phyloP scores from a whole-genome alignment of 2,329 filamentous ascomycete species.

The Calonectria pseudoturangicola region DNA sequence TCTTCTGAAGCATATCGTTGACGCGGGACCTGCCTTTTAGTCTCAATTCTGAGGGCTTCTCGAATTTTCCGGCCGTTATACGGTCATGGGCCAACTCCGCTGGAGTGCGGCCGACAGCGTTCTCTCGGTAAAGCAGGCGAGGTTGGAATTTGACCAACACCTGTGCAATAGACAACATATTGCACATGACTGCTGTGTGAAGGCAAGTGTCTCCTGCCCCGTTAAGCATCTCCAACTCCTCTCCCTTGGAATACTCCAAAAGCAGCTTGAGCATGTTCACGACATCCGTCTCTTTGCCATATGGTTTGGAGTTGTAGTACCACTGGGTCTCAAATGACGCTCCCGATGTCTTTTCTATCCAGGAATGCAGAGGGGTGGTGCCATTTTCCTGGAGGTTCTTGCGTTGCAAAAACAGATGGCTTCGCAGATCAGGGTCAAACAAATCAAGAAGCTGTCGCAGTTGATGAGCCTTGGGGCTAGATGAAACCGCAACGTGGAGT shows the following conservation, averaged over 20 bases:
- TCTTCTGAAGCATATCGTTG: constrained; percentile 27
- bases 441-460: constrained; percentile 72
- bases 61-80: constrained; percentile 65
- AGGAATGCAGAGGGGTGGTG: constrained; percentile 78
- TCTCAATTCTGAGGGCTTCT: constrained; percentile 43
- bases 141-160: constrained; percentile 74
- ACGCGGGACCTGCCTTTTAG: constrained; percentile 25
- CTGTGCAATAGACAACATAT: constrained; percentile 60
- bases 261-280: constrained; percentile 69
- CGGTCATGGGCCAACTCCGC: constrained; percentile 78
- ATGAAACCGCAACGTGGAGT: constrained; percentile 74
- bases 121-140: constrained; percentile 80
- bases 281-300: constrained; percentile 57
- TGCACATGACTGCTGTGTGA: constrained; percentile 71
- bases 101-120: constrained; percentile 84
- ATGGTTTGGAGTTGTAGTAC: constrained; percentile 40
- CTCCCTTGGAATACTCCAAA: constrained; percentile 73
- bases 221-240: constrained; percentile 75
- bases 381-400: constrained; percentile 70
- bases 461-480: constrained; percentile 57
- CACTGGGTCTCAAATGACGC: constrained; percentile 33
- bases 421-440: constrained; percentile 74
- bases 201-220: constrained; percentile 79
- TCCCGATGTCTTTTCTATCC: constrained; percentile 64
- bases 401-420: constrained; percentile 76